Evolutionary conservation across 768 basidiomycete species (phyloP).

Genomic region (Boletales sp.): DNA sequence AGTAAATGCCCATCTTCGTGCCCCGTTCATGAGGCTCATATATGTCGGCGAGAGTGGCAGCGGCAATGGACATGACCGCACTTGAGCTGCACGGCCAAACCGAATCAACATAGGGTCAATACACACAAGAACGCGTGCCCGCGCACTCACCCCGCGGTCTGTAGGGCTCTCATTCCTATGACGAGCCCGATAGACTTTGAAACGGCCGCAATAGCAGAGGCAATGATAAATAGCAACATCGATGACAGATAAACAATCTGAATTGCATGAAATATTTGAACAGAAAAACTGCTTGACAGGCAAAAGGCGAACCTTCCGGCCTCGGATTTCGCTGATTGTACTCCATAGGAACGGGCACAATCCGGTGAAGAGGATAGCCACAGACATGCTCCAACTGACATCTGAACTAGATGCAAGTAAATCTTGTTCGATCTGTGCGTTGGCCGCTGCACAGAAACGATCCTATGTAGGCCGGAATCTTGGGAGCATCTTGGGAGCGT

Average conservation of each 20-base stretch:
- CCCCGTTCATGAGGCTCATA: conserved; percentile 80
- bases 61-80: conserved; percentile 69
- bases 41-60: conserved; percentile 76
- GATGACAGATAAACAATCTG: conserved; percentile 58
- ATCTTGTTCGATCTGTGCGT: conserved; percentile 57
- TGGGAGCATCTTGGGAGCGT: not conserved
- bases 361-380: conserved; percentile 74
- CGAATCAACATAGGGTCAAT: not conserved
- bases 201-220: conserved; percentile 55
- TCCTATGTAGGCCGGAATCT: not conserved
- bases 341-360: conserved; percentile 65
- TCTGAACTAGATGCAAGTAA: conserved; percentile 58
- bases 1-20: conserved; percentile 79
- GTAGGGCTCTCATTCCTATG: conserved; percentile 65
- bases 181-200: conserved; percentile 54
- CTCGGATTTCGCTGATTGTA: conserved; percentile 71
- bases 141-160: conserved; percentile 51
- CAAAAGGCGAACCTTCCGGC: conserved; percentile 51
- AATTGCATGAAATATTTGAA: not conserved
- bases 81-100: conserved; percentile 42
- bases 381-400: conserved; percentile 64
- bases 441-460: conserved; percentile 48
- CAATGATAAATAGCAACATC: conserved; percentile 50
- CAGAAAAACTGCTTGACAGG: not conserved
- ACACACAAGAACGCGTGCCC: conserved; percentile 1